Conservation (phyloP, 768 basidiomycete genomes). For the Kwoniella pini region DNA sequence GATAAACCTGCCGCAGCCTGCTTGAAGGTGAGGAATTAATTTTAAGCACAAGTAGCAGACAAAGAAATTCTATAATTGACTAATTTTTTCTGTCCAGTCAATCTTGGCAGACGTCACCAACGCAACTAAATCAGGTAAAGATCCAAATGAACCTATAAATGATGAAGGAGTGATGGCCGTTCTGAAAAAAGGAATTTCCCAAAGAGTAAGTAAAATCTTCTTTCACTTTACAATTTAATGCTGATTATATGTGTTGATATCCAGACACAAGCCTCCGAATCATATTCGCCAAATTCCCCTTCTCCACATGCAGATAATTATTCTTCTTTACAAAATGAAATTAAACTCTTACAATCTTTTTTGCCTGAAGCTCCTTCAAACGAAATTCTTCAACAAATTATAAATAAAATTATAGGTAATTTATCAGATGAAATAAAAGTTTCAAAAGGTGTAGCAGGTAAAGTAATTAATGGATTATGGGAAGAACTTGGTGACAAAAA, state of each 20-base stretch:
- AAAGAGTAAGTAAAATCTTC: slow-evolving; percentile 52
- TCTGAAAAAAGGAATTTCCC: slow-evolving; percentile 46
- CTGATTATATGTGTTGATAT: not conserved
- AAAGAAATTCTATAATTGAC: not conserved
- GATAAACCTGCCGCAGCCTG: slow-evolving; percentile 40
- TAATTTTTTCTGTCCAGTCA: slow-evolving; percentile 19
- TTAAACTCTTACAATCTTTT: slow-evolving; percentile 43
- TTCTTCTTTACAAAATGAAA: slow-evolving; percentile 36
- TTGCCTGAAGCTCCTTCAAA: slow-evolving; percentile 39
- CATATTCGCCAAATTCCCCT: slow-evolving; percentile 42
- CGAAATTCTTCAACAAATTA: slow-evolving; percentile 24
- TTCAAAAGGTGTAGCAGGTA: slow-evolving; percentile 44
- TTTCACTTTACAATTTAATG: too few species aligned
- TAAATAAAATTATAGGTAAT: slow-evolving; percentile 34
- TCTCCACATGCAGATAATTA: slow-evolving; percentile 46
- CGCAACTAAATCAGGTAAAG: slow-evolving; percentile 43
- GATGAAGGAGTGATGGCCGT: slow-evolving; percentile 45
- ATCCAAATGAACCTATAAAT: slow-evolving; percentile 43
- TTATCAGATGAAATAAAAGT: slow-evolving; percentile 32
- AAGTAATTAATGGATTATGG: slow-evolving; percentile 45
- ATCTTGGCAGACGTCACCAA: slow-evolving; percentile 52
- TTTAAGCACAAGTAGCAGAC: too few species aligned
- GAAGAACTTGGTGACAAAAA: slow-evolving; percentile 45
- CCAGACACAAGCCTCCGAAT: slow-evolving; percentile 41
- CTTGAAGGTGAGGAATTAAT: slow-evolving; percentile 51